Percentiles rank a stretch among this genome's conserved stretches.
These are phyloP conservation scores for Sporopachydermia quercuum DNA, from an alignment of 805 yeast genomes.

Conservation along the genomic window DNA sequence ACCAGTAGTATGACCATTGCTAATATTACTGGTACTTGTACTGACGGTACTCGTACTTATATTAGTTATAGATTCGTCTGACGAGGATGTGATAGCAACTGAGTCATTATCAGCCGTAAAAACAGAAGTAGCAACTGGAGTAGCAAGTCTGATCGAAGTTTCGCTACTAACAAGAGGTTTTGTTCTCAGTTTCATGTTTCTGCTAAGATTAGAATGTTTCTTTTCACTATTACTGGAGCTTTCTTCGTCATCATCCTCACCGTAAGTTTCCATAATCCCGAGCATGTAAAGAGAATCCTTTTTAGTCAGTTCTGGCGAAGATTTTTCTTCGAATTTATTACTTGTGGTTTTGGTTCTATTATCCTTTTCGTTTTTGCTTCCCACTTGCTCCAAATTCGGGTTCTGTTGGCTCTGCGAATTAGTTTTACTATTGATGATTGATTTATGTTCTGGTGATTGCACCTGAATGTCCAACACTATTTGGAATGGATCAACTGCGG, in stretches of 20 bases:
- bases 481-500: neutral
- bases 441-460: too few species aligned
- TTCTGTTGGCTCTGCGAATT: too few species aligned
- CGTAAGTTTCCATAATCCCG: neutral
- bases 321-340: too few species aligned
- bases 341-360: neutral
- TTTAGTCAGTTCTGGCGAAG: neutral
- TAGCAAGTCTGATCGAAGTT: too few species aligned
- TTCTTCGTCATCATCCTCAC: neutral
- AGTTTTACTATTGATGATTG: too few species aligned
- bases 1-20: neutral
- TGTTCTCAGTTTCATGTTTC: too few species aligned
- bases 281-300: neutral
- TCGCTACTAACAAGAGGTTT: too few species aligned
- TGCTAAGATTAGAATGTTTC: too few species aligned
- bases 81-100: neutral
- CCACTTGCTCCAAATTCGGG: too few species aligned
- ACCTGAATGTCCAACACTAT: neutral
- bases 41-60: too few species aligned
- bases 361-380: neutral
- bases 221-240: too few species aligned
- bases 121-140: neutral
- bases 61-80: neutral
- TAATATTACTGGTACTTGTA: too few species aligned
- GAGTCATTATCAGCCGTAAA: neutral